A percentile compares a stretch with the other conserved stretches of the same genome.
These are phyloP conservation scores for Globisporangium echinulatum DNA, from an alignment of 352 stramenopile species.

Conservation along the genomic window DNA sequence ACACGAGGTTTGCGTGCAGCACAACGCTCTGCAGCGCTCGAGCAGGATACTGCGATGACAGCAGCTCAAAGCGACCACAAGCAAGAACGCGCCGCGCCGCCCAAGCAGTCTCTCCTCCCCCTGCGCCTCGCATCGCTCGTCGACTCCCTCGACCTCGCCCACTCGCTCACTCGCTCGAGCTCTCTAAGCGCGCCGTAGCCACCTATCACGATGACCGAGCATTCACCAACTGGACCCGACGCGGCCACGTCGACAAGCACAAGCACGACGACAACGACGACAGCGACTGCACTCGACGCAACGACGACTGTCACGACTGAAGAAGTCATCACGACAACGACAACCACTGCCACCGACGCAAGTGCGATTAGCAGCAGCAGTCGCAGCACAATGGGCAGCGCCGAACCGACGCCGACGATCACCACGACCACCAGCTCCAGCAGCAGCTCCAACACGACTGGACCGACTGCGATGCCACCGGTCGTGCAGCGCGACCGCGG, in stretches of 20 bases:
- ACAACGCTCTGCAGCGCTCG: too few relatives aligned
- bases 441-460: too few relatives aligned
- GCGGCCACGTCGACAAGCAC: conserved; percentile 1
- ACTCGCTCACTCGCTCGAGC: neutral
- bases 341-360: neutral
- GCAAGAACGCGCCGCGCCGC: neutral
- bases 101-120: neutral
- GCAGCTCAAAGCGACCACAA: neutral
- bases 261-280: neutral
- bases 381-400: conserved; percentile 1
- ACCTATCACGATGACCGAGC: conserved; percentile 6
- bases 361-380: conserved; percentile 1
- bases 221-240: conserved; percentile 13
- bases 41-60: neutral
- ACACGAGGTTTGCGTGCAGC: too few relatives aligned
- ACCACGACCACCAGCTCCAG: too few relatives aligned
- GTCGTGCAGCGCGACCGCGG: conserved; percentile 28
- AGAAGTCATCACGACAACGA: neutral
- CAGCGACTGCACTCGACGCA: neutral
- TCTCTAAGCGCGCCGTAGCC: too few relatives aligned
- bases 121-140: neutral
- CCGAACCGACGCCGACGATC: neutral
- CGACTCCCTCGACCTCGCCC: neutral
- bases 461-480: neutral
- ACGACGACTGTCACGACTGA: conserved; percentile 9